Base-by-base conservation (phyloP, 2,329 filamentous ascomycete genomes). In the Stagonosporopsis tanaceti region DNA sequence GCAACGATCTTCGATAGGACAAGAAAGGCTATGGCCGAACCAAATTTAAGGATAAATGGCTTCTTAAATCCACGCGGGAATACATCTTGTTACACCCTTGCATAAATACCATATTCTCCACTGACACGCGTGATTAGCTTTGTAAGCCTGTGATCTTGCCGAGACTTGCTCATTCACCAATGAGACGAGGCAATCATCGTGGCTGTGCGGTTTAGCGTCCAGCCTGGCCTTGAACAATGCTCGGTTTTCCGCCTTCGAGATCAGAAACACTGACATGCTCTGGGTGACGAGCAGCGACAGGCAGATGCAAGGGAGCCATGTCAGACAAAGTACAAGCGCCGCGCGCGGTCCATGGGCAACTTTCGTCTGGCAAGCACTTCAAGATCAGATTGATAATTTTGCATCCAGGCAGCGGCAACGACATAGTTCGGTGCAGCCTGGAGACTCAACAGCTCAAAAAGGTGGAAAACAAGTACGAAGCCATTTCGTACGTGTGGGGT, bases 1-100 rank as follows among this genome's bases (percentile, higher is more conserved):
- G 37, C 17, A 17, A 24, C 38, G 38, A 52, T 15, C 9, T 28
- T 14, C 41, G 30, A 48, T 9, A 25, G 38, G 32, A 44, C 25
- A 34, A 52, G 42, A 41, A 20, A 37, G 48, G 48, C 11, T 20
- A 50, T 39, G 48, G 12, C 38, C 30, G 30, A 32, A 27, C 41
- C 38, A 32, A 35, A 37, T n/a, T 11, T 39, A 41, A 41, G 41
- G 32, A 50, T 28, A 32, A 20, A 35, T 48, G 15, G 17, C 17
- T 17, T 45, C 28, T 24, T n/a, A 32, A 48, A 27, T 40, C 32
- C 45, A 35, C 37, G 25, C 25, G 20, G 39, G n/a, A 45, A 39
- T 39, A 27, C 38, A 39, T n/a, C 35, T 12, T 25, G 32, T 6
- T 39, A 24, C 34, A 39, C 17, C 27, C 3, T 44, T 34, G n/a